A percentile compares a stretch with the other conserved stretches of the same genome.
Evolutionary conservation across 2,329 filamentous ascomycete species (phyloP).

Genomic region (Allantophomopsis lycopodina): DNA sequence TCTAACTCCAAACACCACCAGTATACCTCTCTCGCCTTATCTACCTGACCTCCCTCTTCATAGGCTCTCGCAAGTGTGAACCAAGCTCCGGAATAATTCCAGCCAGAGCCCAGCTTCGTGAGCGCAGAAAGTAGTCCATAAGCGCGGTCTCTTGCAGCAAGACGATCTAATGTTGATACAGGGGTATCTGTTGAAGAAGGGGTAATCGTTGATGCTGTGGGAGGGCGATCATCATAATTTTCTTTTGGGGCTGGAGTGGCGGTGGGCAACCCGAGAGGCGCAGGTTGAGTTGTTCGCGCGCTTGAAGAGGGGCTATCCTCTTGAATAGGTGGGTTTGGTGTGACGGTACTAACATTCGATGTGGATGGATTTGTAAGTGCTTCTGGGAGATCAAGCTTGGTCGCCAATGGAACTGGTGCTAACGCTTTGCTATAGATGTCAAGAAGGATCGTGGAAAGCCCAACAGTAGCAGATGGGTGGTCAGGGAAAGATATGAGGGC

Average conservation of each 20-base stretch:
- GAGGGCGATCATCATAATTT: background rate
- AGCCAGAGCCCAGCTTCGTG: slow-evolving; percentile 74
- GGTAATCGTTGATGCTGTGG: slow-evolving; percentile 4
- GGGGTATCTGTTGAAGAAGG: slow-evolving; percentile 8
- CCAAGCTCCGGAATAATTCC: slow-evolving; percentile 93
- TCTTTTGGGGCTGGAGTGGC: slow-evolving; percentile 12
- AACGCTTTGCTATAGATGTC: slow-evolving; percentile 67
- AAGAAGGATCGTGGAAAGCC: slow-evolving; percentile 71
- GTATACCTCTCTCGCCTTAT: slow-evolving; percentile 81
- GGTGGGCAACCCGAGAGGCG: slow-evolving; percentile 16
- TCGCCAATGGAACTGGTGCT: slow-evolving; percentile 37
- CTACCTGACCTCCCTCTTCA: slow-evolving; percentile 71
- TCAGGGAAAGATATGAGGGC: slow-evolving; percentile 69
- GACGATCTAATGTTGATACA: slow-evolving; percentile 39
- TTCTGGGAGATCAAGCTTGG: slow-evolving; percentile 14
- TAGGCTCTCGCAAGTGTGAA: slow-evolving; percentile 75
- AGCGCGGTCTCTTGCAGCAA: slow-evolving; percentile 83
- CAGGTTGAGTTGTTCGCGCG: slow-evolving; percentile 12
- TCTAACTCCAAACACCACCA: slow-evolving; percentile 98
- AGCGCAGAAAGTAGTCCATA: slow-evolving; percentile 70
- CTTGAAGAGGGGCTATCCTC: slow-evolving; percentile 3
- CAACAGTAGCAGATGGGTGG: slow-evolving; percentile 68
- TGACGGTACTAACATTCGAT: slow-evolving; percentile 8
- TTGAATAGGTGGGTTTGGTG: slow-evolving; percentile 4
- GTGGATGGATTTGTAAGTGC: slow-evolving; percentile 11